phyloP scores from a whole-genome alignment of 1,284 basidiomycete genomes.

The Ustilago trichophora region DNA sequence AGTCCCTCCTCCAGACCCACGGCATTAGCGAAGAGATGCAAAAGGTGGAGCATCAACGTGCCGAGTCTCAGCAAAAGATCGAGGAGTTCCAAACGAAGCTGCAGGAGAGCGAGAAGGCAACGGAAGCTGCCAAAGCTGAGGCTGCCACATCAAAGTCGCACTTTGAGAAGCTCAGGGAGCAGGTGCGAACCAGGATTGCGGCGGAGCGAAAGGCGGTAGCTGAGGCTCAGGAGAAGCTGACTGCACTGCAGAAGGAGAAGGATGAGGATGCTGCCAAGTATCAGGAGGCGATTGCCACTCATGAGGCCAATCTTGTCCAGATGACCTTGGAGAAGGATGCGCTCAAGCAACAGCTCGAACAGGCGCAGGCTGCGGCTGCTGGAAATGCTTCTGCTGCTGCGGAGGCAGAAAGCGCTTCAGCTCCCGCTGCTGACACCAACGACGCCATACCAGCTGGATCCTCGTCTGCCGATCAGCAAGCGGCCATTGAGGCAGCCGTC shows the following conservation, averaged over 20 bases:
- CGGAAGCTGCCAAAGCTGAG: slow-evolving; percentile 34
- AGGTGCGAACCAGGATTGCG: slow-evolving; percentile 55
- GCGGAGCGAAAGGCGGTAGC: slow-evolving; percentile 50
- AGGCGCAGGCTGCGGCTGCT: slow-evolving; percentile 24
- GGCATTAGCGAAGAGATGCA: slow-evolving; percentile 76
- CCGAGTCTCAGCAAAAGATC: slow-evolving; percentile 44
- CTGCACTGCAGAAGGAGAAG: slow-evolving; percentile 67
- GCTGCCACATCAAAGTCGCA: slow-evolving; percentile 44
- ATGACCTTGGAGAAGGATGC: slow-evolving; percentile 50
- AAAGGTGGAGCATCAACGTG: slow-evolving; percentile 59
- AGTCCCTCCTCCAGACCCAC: slow-evolving; percentile 82
- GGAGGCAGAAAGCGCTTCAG: slow-evolving; percentile 22
- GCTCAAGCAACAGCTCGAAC: slow-evolving; percentile 64
- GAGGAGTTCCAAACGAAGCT: slow-evolving; percentile 39
- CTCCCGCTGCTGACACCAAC: slow-evolving; percentile 22
- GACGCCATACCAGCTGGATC: slow-evolving; percentile 16
- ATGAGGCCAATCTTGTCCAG: slow-evolving; percentile 33
- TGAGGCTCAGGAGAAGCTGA: slow-evolving; percentile 67
- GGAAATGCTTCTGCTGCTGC: slow-evolving; percentile 14
- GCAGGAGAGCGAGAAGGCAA: slow-evolving; percentile 21
- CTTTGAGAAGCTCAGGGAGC: slow-evolving; percentile 59
- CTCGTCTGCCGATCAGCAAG: slow-evolving; percentile 19
- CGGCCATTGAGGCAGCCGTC: slow-evolving; percentile 34
- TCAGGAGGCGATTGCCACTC: slow-evolving; percentile 33
- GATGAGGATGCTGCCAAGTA: slow-evolving; percentile 36